Evolutionary conservation across 805 yeast species (phyloP), one percentile per base, ranked within the genome.

Genomic region (Kodamaea jinghongensis): DNA sequence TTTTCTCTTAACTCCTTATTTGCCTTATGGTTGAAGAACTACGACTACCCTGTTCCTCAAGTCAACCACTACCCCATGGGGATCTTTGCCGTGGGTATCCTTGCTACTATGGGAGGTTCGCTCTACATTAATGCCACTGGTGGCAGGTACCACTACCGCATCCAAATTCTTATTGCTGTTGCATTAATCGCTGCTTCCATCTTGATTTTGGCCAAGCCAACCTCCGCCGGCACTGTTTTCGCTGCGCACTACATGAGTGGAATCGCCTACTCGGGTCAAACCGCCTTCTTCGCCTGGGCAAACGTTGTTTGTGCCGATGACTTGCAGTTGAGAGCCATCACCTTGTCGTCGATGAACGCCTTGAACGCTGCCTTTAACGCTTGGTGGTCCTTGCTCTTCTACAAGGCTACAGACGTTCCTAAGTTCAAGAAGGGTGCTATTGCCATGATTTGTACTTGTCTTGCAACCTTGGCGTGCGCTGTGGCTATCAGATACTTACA

Each of bases 311-410:
- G 81, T 45, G 68, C 73, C 23, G 68, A 75, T 45, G 86, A 81
- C 54, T 55, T 76, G 17, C 79, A 81, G 60, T 83, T 78, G 50
- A 67, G 86, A 51, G 83, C 86, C 0, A 64, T 81, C 34, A 81
- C 79, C 1, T 60, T 81, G 35, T 86, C 82, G 0, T 76, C 81
- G 0, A 78, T 79, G 83, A 78, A 78, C 55, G 77, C 78, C 81
- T 76, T 77, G 55, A 72, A 79, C 20, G 73, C 76, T 49, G 79
- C 81, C 2, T 78, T 78, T 6, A 79, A 78, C 52, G 81, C 83
- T 2, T 79, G 83, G 83, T 78, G 83, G 81, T 67, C 78, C 1
- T 43, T 79, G 12, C 35, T 79, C 2, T 76, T 79, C 49, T 79
- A 66, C 47, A 57, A 70, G 17, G 81, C 83, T 1, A 58, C 69